Conservation (phyloP, 371 early-diverging fungal genomes). For the Mucor lusitanicus region DNA sequence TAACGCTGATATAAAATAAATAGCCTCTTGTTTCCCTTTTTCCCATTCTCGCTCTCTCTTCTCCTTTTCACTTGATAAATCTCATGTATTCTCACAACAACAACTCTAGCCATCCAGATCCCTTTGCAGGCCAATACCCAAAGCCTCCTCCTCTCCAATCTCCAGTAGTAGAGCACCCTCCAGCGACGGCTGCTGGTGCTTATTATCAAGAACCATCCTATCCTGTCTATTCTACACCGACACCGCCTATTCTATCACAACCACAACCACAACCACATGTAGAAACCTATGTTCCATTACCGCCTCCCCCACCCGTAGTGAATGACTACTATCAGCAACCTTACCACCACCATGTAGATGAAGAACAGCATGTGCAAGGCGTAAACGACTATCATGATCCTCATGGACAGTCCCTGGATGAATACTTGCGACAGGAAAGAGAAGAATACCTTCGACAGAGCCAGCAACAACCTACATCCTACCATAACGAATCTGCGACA, state of each 20-base stretch:
- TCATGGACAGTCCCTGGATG: slow-evolving; percentile 7
- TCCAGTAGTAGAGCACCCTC: not conserved
- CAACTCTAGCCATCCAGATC: slow-evolving; percentile 22
- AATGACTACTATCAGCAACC: not conserved
- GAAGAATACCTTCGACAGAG: slow-evolving; percentile 21
- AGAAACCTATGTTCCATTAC: slow-evolving; percentile 6
- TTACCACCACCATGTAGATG: not conserved
- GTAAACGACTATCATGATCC: slow-evolving; percentile 4
- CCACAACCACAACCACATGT: slow-evolving; percentile 4
- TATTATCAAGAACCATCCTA: not conserved
- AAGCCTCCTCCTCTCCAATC: slow-evolving; percentile 22
- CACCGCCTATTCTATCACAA: not conserved
- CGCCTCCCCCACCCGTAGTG: slow-evolving; percentile 1
- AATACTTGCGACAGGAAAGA: slow-evolving; percentile 18
- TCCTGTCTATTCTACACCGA: not conserved
- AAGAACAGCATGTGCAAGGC: slow-evolving; percentile 7
- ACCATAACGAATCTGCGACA: not conserved
- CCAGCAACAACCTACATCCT: not conserved
- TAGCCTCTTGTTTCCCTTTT: not conserved
- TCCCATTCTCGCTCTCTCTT: not conserved
- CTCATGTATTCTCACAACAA: slow-evolving; percentile 1
- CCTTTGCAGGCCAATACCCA: slow-evolving; percentile 41
- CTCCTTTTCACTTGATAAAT: not conserved
- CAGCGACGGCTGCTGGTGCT: not conserved
- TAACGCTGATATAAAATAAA: slow-evolving; percentile 1